Percentiles rank a stretch among this genome's conserved stretches.
Conservation (phyloP, 2,329 filamentous ascomycete species). For the Plectosphaerella cucumerina region DNA sequence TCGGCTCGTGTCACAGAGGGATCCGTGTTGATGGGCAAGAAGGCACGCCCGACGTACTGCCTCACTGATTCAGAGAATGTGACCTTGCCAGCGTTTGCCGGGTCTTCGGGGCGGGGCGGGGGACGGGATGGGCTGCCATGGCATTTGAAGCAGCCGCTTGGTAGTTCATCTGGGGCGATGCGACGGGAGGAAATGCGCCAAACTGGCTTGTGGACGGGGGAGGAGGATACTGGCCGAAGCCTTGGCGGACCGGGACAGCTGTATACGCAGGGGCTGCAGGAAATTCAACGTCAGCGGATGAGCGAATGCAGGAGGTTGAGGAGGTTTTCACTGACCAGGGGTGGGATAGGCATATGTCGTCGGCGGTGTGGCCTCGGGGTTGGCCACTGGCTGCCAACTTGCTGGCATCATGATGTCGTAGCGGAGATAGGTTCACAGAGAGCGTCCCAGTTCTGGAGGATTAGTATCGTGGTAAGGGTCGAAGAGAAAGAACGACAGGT, state of each 20-base stretch:
- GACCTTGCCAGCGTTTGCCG: slow-evolving; percentile 53
- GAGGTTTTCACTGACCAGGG: slow-evolving; percentile 23
- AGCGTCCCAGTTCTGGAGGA: too few species aligned
- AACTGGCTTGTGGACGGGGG: slow-evolving; percentile 19
- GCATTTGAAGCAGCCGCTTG: neutral
- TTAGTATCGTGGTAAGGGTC: neutral
- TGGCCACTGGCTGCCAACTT: slow-evolving; percentile 33
- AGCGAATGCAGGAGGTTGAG: slow-evolving; percentile 2
- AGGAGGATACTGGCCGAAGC: slow-evolving; percentile 44
- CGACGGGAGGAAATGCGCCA: neutral
- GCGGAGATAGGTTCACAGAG: too few species aligned
- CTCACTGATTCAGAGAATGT: slow-evolving; percentile 82
- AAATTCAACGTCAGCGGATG: slow-evolving; percentile 4
- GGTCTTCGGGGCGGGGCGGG: slow-evolving; percentile 18
- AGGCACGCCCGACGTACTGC: slow-evolving; percentile 84
- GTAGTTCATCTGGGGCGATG: slow-evolving; percentile 6
- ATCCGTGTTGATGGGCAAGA: slow-evolving; percentile 68
- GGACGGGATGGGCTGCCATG: slow-evolving; percentile 18
- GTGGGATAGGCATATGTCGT: slow-evolving; percentile 32
- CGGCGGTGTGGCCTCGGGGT: slow-evolving; percentile 20
- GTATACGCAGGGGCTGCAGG: slow-evolving; percentile 52
- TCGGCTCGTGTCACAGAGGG: slow-evolving; percentile 59
- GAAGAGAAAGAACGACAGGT: neutral
- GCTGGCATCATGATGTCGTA: slow-evolving; percentile 23
- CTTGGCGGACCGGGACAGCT: slow-evolving; percentile 58